A percentile compares a stretch with the other conserved stretches of the same genome.
These are phyloP conservation scores for Ambrosiella xylebori DNA, from an alignment of 2,329 filamentous ascomycete species.

Conservation along the genomic window DNA sequence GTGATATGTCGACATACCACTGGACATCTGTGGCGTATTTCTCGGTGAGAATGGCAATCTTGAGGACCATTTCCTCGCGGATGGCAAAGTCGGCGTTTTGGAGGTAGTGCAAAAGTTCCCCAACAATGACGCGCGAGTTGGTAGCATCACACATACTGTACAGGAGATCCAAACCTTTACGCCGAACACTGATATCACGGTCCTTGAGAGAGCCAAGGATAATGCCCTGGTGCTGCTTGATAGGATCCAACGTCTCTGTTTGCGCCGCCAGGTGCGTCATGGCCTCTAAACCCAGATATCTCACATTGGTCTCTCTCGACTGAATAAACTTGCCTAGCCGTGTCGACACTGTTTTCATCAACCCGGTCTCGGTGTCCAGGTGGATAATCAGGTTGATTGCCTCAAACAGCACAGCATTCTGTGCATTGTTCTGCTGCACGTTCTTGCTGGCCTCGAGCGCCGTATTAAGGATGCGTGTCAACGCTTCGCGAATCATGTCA, in stretches of 20 bases:
- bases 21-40: slow-evolving; percentile 97
- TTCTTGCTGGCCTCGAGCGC: slow-evolving; percentile 94
- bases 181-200: slow-evolving; percentile 87
- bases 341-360: slow-evolving; percentile 92
- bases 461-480: slow-evolving; percentile 79
- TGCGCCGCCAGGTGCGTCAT: slow-evolving; percentile 96
- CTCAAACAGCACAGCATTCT: slow-evolving; percentile 94
- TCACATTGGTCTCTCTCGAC: slow-evolving; percentile 90
- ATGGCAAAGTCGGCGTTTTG: slow-evolving; percentile 96
- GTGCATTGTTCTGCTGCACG: slow-evolving; percentile 97
- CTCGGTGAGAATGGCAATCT: slow-evolving; percentile 94
- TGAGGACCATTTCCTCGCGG: slow-evolving; percentile 96
- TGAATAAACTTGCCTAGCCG: slow-evolving; percentile 90
- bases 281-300: slow-evolving; percentile 86
- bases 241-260: slow-evolving; percentile 84
- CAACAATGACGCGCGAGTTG: slow-evolving; percentile 88
- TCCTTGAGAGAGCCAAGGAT: slow-evolving; percentile 90
- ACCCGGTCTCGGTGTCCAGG: slow-evolving; percentile 77
- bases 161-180: slow-evolving; percentile 85
- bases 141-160: slow-evolving; percentile 99
- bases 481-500: slow-evolving; percentile 75
- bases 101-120: slow-evolving; percentile 82
- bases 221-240: slow-evolving; percentile 94
- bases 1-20: slow-evolving; percentile 97
- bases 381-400: slow-evolving; percentile 98